Base-by-base conservation (phyloP, 305 asterid species). In the Rubia peregrina region DNA sequence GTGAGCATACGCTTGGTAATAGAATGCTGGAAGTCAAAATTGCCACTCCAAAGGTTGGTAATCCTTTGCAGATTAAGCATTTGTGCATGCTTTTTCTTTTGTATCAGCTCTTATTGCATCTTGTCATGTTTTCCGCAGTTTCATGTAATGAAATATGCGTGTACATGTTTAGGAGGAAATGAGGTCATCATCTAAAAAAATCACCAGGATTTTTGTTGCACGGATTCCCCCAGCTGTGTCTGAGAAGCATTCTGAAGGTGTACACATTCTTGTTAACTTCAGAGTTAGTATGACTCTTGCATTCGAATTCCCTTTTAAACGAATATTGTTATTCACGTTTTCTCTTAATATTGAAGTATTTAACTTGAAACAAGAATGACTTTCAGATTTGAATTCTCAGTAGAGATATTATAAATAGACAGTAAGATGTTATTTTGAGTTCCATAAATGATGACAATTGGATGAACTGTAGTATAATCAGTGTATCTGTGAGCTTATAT, bases 1-100 rank as follows among this genome's bases (percentile, higher is more conserved):
- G 88, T 51, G 98, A 95, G 77, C 99, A 95, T 79, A 67, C 82
- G 66, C 96, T 95, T 68, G 99, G 97, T 57, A 83, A 73, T 77
- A 84, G 99, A 84, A 81, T 83, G 86, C 86, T 94, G 77, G 99
- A 94, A 85, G 97, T 94, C 70, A 94, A 94, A 88, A 79, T 94
- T 78, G 99, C 99, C 71, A 90, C 99, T 6, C 99, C 99, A 0
- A 94, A 87, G 99, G 99, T 94, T 78, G 44, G 55, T 53, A 79
- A 60, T 77, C 40, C 65, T 21, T 43, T 63, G 30, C 59, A 57
- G 17, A 30, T 49, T 46, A 26, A 53, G 49, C 70, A 36, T 66
- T 33, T 2, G 24, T 42, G 43, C 16, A 73, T 38, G 38, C 48
- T 42, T 48, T 42, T 44, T 55, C 24, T 24, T 63, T 68, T 55